Conservation (phyloP, 371 early-diverging fungal genomes). For the Lichtheimia corymbifera region DNA sequence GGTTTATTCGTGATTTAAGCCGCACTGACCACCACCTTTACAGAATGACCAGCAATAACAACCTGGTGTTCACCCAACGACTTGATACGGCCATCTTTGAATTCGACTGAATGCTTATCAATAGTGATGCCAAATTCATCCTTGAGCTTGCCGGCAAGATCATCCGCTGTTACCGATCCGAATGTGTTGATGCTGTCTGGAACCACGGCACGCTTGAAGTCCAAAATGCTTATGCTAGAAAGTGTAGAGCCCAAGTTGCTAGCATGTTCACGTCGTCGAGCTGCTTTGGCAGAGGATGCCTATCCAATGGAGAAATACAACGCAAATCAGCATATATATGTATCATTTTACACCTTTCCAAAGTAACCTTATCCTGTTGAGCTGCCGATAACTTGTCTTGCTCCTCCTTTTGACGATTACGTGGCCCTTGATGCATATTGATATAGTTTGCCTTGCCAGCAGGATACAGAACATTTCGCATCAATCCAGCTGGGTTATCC, state of each 20-base stretch:
- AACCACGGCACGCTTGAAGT: constrained; percentile 44
- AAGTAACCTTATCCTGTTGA: background rate
- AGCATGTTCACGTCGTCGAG: constrained; percentile 10
- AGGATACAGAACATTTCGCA: constrained; percentile 53
- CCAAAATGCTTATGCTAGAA: constrained; percentile 5
- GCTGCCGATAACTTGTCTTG: constrained; percentile 12
- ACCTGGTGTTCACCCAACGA: constrained; percentile 38
- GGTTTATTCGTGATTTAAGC: constrained; percentile 4
- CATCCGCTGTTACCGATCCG: constrained; percentile 56
- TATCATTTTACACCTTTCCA: background rate
- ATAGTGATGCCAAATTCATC: constrained; percentile 36
- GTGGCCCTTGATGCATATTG: constrained; percentile 17
- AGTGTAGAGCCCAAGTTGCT: constrained; percentile 1
- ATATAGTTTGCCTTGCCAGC: constrained; percentile 45
- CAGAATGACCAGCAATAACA: constrained; percentile 6
- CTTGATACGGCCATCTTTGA: constrained; percentile 47
- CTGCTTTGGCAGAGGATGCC: constrained; percentile 1
- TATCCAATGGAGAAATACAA: background rate
- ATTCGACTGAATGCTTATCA: constrained; percentile 38
- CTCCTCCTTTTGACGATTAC: constrained; percentile 23
- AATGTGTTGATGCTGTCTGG: constrained; percentile 46
- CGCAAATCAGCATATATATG: background rate
- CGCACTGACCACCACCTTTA: constrained; percentile 9
- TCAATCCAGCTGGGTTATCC: constrained; percentile 43
- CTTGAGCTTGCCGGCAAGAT: constrained; percentile 38